Base-by-base conservation (phyloP, 192 early-diverging fungal genomes). In the Coemansia sp. region DNA sequence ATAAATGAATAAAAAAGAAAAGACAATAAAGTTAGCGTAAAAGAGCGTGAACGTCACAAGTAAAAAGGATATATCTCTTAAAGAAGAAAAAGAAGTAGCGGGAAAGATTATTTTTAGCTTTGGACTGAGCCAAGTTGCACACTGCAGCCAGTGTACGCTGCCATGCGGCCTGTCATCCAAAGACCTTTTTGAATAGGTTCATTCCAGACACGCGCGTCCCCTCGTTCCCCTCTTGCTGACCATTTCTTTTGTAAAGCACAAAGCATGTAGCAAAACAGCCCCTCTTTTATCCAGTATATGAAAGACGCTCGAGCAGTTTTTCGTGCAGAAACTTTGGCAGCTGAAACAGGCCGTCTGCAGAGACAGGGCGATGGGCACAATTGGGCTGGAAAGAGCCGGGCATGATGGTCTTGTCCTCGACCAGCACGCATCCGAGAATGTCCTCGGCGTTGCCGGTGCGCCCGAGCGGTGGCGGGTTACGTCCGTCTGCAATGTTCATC, bases 381-480 rank as follows among this genome's bases (percentile, higher is more conserved):
- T 75, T 81, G 51, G 73, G 41, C 63, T 81, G 79, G 56, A 75
- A 81, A 21, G 69, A 64, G 21, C 62, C 64, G 15, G 41, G 57
- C 63, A 57, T 55, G 43, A 81, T 81, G 5, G 3, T 2, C 57
- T 70, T 66, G 61, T 72, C 58, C 50, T 76, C 66, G 5, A 81
- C 51, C 10, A 66, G 45, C 32, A 81, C 73, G 50, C 63, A 66
- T 37, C 79, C 79, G 12, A 81, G 32, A 37, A 81, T 76, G 24
- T 81, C 79, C 39, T 81, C 73, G 22, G 79, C 59, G n/a, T 41
- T 66, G 27, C 63, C 69, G 15, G 73, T 76, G 24, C 79, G 69
- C 5, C 79, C 73, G 25, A 66, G 66, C 55, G 79, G 70, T 65
- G 79, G 73, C 39, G 79, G 79, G 27, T 81, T 76, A 43, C 79